Percentiles rank a stretch among this genome's conserved stretches.
Evolutionary conservation across 176 grass and related monocot genomes (phyloP).

Genomic region (Carex cristatella): DNA sequence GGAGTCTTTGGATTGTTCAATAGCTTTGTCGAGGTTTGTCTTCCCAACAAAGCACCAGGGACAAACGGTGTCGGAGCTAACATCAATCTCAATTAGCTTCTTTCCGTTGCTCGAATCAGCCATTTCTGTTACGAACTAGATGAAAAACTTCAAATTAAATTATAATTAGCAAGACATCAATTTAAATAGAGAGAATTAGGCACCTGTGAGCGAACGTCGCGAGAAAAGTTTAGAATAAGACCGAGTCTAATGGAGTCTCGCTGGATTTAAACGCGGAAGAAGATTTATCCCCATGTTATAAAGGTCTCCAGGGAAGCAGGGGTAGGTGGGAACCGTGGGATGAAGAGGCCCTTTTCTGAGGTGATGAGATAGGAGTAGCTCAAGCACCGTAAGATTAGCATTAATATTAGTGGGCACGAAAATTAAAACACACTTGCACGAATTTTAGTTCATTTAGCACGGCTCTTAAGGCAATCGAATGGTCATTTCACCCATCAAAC

Average conservation of each 20-base stretch:
- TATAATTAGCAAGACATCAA: not conserved
- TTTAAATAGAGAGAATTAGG: not conserved
- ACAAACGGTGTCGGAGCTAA: constrained; percentile 87
- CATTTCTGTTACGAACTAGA: constrained; percentile 50
- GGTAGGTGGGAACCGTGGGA: not conserved
- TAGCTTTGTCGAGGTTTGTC: constrained; percentile 78
- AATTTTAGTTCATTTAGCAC: no score
- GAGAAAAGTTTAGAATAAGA: not conserved
- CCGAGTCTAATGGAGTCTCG: not conserved
- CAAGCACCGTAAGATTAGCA: no score
- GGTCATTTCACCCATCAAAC: no score
- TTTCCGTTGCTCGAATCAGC: constrained; percentile 43
- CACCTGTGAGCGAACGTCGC: not conserved
- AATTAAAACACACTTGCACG: no score
- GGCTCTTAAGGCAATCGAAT: no score
- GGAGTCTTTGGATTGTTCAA: constrained; percentile 60
- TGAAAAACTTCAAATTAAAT: constrained; percentile 7
- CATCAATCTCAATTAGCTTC: constrained; percentile 71
- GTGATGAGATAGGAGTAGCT: no score
- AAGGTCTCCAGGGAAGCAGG: not conserved
- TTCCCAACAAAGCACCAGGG: constrained; percentile 99
- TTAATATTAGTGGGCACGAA: no score
- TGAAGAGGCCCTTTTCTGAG: not conserved
- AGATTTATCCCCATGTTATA: not conserved
- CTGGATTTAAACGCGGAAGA: not conserved